Conservation (phyloP, 306 rosid species). For the Cercis canadensis region DNA sequence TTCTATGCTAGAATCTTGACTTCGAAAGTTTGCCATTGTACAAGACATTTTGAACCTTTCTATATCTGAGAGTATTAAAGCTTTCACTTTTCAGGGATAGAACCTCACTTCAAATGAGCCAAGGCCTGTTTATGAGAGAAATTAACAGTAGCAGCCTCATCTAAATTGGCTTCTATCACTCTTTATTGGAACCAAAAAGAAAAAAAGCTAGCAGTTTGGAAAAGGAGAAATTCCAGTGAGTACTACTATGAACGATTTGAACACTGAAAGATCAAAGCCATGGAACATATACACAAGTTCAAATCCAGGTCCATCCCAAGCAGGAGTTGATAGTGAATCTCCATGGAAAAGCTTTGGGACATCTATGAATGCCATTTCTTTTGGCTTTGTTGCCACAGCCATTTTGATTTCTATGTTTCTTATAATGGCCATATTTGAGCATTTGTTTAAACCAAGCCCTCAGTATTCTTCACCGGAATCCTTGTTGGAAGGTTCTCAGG, state of each 20-base stretch:
- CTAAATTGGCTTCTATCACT: constrained; percentile 9
- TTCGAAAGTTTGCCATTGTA: neutral
- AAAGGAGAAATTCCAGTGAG: neutral
- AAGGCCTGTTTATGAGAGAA: neutral
- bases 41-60: neutral
- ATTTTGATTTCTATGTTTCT: constrained; percentile 92
- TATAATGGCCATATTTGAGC: constrained; percentile 94
- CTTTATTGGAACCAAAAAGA: neutral
- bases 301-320: constrained; percentile 63
- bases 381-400: constrained; percentile 96
- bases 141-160: neutral
- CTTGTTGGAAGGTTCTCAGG: constrained; percentile 46
- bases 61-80: constrained; percentile 6
- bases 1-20: no score
- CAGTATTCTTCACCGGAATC: constrained; percentile 62
- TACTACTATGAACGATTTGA: constrained; percentile 56
- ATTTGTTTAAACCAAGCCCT: constrained; percentile 75
- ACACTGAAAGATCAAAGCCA: constrained; percentile 61
- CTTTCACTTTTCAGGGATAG: constrained; percentile 35
- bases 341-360: constrained; percentile 83
- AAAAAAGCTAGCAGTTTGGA: constrained; percentile 9
- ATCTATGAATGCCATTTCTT: constrained; percentile 89
- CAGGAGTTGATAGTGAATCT: constrained; percentile 59
- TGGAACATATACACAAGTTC: constrained; percentile 71
- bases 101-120: constrained; percentile 28